Conservation (phyloP, 2,329 filamentous ascomycete genomes). For the Alternaria solani region DNA sequence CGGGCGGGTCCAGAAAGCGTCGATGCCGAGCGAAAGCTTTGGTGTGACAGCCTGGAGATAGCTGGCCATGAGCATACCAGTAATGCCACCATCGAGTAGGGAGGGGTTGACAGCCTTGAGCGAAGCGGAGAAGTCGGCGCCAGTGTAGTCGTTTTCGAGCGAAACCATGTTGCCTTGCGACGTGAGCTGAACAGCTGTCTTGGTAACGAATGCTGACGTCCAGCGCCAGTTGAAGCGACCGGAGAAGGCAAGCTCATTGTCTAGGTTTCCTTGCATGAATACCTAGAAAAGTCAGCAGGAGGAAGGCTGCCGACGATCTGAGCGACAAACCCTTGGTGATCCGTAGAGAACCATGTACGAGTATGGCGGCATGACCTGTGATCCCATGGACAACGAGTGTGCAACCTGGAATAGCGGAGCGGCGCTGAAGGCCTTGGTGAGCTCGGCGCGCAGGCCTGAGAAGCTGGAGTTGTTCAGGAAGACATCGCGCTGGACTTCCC, state of each 20-base stretch:
- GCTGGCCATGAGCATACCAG: slow-evolving; percentile 93
- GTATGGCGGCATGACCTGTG: slow-evolving; percentile 89
- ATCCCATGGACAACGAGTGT: slow-evolving; percentile 93
- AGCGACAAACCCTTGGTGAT: slow-evolving; percentile 78
- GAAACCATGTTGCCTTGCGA: slow-evolving; percentile 89
- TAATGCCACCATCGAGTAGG: slow-evolving; percentile 86
- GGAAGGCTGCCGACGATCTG: slow-evolving; percentile 5
- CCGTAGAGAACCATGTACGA: slow-evolving; percentile 94
- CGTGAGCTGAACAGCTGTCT: slow-evolving; percentile 86
- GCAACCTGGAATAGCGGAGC: slow-evolving; percentile 95
- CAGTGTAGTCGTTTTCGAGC: slow-evolving; percentile 94
- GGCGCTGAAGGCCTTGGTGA: slow-evolving; percentile 96
- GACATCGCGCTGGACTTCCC: slow-evolving; percentile 95
- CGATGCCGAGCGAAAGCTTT: slow-evolving; percentile 84
- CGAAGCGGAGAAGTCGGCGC: slow-evolving; percentile 90
- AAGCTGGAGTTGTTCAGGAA: slow-evolving; percentile 97
- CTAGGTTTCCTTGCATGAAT: slow-evolving; percentile 93
- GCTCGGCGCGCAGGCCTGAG: slow-evolving; percentile 90
- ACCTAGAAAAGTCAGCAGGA: slow-evolving; percentile 64
- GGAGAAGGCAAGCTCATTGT: slow-evolving; percentile 87
- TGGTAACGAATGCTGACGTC: slow-evolving; percentile 80
- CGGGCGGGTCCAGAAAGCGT: slow-evolving; percentile 91
- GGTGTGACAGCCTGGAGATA: slow-evolving; percentile 95
- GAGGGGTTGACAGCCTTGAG: slow-evolving; percentile 97
- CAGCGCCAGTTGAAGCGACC: slow-evolving; percentile 95